Base-by-base conservation (phyloP, 352 stramenopile genomes). In the Phytophthora chlamydospora region DNA sequence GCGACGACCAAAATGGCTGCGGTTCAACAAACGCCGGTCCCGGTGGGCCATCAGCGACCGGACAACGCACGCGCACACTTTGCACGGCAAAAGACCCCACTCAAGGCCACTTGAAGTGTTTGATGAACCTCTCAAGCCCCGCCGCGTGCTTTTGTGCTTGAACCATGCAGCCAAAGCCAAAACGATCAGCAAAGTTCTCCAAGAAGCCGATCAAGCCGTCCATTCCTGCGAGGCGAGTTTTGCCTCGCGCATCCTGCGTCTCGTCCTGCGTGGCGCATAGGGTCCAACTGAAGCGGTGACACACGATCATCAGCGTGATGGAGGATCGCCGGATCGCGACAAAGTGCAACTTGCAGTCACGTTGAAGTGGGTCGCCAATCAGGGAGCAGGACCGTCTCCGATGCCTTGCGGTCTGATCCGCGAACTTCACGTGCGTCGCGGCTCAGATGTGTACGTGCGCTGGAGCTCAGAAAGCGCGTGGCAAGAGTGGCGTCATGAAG, bases 221-320 rank as follows among this genome's bases (percentile, higher is more conserved):
- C 24, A 6, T 29, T 29, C 24, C 4, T 6, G n/a, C 24, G 4
- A 24, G 27, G n/a, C 45, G 40, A 52, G 40, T 59, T 47, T 14
- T 21, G 5, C 34, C 12, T 59, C 17, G 12, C 36, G 33, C 44
- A 55, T 54, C 43, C 21, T 45, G 6, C 52, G 52, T 60, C 40
- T 27, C 7, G 40, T 44, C 13, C 6, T 11, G 21, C 21, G 17
- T 19, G 36, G 36, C 9, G 40, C 24, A 29, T 41, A 60, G 46
- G 12, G 13, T 39, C 45, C 56, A 50, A 64, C 43, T 51, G 51
- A n/a, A 6, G 36, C 3, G n/a, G 39, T 68, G 59, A 68, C 59
- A 68, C 55, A 19, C 27, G 44, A 36, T 43, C 51, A 68, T 68
- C 59, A 66, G 39, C 40, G 33, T n/a, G 19, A 11, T 6, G 4